Conservation (phyloP, 495 filamentous ascomycete genomes). For the Hypoxylon fragiforme region DNA sequence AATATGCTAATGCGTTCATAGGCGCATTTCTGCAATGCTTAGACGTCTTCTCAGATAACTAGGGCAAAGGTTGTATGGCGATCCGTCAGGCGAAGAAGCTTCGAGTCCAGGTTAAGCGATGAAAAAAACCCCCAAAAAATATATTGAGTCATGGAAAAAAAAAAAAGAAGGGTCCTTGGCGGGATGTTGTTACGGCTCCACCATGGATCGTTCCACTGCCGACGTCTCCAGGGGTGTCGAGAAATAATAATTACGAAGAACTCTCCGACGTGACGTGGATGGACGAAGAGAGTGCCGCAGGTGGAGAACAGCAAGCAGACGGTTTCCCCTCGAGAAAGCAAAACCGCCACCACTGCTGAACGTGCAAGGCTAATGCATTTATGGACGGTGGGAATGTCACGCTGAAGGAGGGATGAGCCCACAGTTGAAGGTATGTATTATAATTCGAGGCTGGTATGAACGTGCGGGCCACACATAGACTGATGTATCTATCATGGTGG, state of each 20-base stretch:
- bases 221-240: conserved; percentile 44
- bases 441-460: conserved; percentile 53
- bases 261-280: conserved; percentile 45
- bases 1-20: conserved; percentile 18
- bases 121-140: conserved; percentile 41
- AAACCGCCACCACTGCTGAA: conserved; percentile 41
- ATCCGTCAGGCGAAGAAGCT: conserved; percentile 30
- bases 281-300: conserved; percentile 43
- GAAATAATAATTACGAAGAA: conserved; percentile 46
- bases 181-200: conserved; percentile 48
- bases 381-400: conserved; percentile 38
- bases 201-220: conserved; percentile 53
- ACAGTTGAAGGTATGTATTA: conserved; percentile 43
- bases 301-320: too few relatives aligned
- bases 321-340: too few relatives aligned
- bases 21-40: conserved; percentile 51
- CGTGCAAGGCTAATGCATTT: conserved; percentile 52
- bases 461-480: conserved; percentile 6
- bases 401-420: conserved; percentile 49
- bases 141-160: too few relatives aligned
- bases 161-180: conserved; percentile 49
- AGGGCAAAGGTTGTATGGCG: conserved; percentile 39
- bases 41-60: conserved; percentile 41
- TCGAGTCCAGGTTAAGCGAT: conserved; percentile 41
- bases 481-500: too few relatives aligned